phyloP scores from a whole-genome alignment of 2,329 filamentous ascomycete genomes.

The Scedosporium minutisporum region DNA sequence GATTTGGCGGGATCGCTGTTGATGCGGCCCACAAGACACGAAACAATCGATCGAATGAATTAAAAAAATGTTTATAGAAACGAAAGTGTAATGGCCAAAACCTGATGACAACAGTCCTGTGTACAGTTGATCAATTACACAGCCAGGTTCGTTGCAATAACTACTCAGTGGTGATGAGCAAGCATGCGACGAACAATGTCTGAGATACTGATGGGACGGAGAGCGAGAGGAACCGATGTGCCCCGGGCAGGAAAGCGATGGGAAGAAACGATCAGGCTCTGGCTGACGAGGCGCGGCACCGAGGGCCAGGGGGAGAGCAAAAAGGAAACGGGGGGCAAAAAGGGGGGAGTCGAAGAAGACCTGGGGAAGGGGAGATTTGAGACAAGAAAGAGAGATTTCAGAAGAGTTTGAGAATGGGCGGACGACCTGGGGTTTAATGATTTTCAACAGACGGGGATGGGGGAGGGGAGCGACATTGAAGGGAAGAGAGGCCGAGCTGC shows the following conservation, averaged over 20 bases:
- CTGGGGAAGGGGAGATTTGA: conserved; percentile 4
- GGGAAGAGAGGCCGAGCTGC: conserved; percentile 11
- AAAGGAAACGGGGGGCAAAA: conserved; percentile 13
- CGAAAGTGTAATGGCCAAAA: conserved; percentile 21
- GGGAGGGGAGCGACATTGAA: conserved; percentile 18
- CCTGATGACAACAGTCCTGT: conserved; percentile 16
- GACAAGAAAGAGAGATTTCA: conserved; percentile 21
- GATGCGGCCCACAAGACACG: conserved; percentile 5
- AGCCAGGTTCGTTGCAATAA: conserved; percentile 18
- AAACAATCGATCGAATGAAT: conserved; percentile 28
- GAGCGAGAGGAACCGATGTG: conserved; percentile 14
- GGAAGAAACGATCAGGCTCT: conserved; percentile 5
- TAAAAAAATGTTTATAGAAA: conserved; percentile 31
- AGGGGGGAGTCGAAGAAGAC: conserved; percentile 19
- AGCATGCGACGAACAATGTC: conserved; percentile 19
- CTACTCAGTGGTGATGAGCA: conserved; percentile 12
- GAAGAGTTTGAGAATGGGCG: conserved; percentile 26
- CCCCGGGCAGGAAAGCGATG: conserved; percentile 14
- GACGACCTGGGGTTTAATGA: conserved; percentile 29
- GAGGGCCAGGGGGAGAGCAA: conserved; percentile 19
- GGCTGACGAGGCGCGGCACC: conserved; percentile 13
- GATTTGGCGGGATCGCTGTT: conserved; percentile 15
- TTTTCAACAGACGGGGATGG: conserved; percentile 20
- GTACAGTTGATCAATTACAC: conserved; percentile 11
- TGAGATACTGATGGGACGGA: conserved; percentile 14